Evolutionary conservation across 2,329 filamentous ascomycete species (phyloP).

Genomic region (Colletotrichum sp.): DNA sequence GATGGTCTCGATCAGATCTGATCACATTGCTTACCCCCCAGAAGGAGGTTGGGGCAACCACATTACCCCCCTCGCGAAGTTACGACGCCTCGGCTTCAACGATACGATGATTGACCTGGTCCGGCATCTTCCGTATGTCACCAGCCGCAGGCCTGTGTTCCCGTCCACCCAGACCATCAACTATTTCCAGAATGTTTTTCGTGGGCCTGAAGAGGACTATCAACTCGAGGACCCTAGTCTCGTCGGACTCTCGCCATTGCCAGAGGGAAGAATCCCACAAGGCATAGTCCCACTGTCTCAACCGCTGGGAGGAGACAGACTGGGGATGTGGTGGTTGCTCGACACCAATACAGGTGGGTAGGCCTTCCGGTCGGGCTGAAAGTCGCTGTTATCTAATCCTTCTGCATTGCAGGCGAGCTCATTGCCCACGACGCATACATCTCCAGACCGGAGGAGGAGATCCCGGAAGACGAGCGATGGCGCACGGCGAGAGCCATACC

Average conservation of each 20-base stretch:
- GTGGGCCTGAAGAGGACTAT: fast-evolving
- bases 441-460: background rate
- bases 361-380: background rate
- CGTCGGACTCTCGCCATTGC: background rate
- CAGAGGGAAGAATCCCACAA: background rate
- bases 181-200: background rate
- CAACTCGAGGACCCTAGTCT: background rate
- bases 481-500: background rate
- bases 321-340: background rate
- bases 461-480: background rate
- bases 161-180: background rate
- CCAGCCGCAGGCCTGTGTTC: background rate
- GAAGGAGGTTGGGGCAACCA: background rate
- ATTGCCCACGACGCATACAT: background rate
- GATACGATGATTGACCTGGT: background rate
- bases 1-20: background rate
- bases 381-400: background rate
- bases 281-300: background rate
- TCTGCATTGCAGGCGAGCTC: background rate
- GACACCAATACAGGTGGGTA: background rate
- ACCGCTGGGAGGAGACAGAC: background rate
- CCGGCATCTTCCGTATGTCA: background rate
- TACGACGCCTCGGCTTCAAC: background rate
- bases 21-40: fast-evolving
- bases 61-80: background rate